These are phyloP conservation scores for Auriscalpium microsporum DNA, from an alignment of 768 basidiomycete species.

Conservation along the genomic window DNA sequence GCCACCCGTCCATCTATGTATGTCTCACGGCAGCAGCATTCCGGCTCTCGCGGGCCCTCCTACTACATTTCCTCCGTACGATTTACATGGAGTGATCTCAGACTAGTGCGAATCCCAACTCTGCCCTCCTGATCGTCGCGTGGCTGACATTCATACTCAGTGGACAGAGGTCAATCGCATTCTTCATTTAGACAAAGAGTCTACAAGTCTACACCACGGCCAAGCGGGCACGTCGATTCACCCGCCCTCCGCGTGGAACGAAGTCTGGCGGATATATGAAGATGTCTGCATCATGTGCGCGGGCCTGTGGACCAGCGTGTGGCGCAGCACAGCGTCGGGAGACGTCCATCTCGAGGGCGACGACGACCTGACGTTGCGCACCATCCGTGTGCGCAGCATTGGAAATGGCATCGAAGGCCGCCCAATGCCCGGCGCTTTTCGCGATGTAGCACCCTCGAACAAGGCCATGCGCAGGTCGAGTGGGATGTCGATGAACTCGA, in stretches of 20 bases:
- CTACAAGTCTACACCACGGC: constrained; percentile 7
- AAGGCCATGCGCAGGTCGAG: constrained; percentile 15
- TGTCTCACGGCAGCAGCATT: constrained; percentile 40
- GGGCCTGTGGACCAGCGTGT: constrained; percentile 70
- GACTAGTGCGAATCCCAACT: constrained; percentile 39
- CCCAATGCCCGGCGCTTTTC: constrained; percentile 20
- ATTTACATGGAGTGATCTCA: constrained; percentile 81
- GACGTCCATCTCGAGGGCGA: constrained; percentile 56
- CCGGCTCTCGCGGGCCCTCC: constrained; percentile 30
- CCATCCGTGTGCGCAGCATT: constrained; percentile 42
- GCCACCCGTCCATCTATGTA: constrained; percentile 61
- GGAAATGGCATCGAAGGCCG: constrained; percentile 71
- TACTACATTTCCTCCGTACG: constrained; percentile 54
- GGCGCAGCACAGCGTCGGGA: constrained; percentile 42
- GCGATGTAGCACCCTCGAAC: constrained; percentile 11
- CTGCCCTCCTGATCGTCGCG: neutral
- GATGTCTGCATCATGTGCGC: constrained; percentile 80
- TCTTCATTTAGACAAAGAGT: constrained; percentile 39
- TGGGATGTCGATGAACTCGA: constrained; percentile 21
- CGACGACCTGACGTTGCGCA: constrained; percentile 42
- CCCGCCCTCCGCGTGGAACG: constrained; percentile 48
- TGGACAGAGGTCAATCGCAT: constrained; percentile 76
- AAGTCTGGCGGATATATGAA: constrained; percentile 77
- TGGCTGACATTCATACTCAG: constrained; percentile 25
- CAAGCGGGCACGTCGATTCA: constrained; percentile 2